Evolutionary conservation across 1,284 basidiomycete genomes (phyloP).

Genomic region (Ceratobasidium sp.): DNA sequence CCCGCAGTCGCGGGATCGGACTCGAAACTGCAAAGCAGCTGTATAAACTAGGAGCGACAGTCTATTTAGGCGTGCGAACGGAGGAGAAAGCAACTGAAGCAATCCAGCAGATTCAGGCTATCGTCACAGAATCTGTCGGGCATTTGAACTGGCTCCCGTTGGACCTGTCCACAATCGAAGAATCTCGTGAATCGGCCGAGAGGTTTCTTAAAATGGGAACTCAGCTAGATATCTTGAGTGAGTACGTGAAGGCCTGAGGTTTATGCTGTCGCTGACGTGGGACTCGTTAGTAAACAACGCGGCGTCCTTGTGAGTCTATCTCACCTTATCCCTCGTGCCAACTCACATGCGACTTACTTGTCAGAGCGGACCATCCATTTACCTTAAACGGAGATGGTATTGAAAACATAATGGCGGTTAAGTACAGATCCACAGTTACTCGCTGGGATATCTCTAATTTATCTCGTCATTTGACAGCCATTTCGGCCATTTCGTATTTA

Average conservation of each 20-base stretch:
- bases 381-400: conserved; percentile 26
- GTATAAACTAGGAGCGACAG: conserved; percentile 22
- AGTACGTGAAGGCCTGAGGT: background rate
- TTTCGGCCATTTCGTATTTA: conserved; percentile 31
- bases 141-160: conserved; percentile 27
- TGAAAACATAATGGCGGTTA: background rate
- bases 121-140: conserved; percentile 6
- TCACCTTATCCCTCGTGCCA: no score
- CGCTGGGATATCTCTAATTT: no score
- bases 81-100: conserved; percentile 8
- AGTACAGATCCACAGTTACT: background rate
- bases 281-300: conserved; percentile 5
- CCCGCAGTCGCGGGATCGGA: conserved; percentile 23
- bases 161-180: conserved; percentile 28
- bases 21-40: conserved; percentile 26
- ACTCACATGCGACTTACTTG: background rate
- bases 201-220: conserved; percentile 7
- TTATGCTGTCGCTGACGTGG: background rate
- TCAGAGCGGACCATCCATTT: no score
- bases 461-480: background rate
- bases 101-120: background rate
- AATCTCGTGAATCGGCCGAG: conserved; percentile 14
- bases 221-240: conserved; percentile 21
- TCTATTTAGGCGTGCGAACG: conserved; percentile 21
- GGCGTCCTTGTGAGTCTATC: background rate